Base-by-base conservation (phyloP, 2,329 filamentous ascomycete species). In the Aspergillaceae sp. region DNA sequence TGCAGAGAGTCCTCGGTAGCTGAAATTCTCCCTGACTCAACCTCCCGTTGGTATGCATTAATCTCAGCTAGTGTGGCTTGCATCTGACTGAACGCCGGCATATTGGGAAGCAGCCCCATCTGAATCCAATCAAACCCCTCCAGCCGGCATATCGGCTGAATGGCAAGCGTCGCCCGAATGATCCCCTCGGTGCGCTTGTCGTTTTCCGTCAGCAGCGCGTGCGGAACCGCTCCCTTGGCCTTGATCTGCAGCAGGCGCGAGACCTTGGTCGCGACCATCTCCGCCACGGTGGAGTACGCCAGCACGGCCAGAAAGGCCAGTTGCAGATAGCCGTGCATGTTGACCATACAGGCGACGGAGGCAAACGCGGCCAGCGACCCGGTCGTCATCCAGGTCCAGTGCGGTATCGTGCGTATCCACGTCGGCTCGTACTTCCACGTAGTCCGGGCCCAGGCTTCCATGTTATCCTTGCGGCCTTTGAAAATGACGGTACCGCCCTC, bases 331-430 rank as follows among this genome's bases (percentile, higher is more conserved):
- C 61, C 57, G 5, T 51, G 51, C 61, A 64, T 64, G 32, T 64
- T 64, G 11, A 64, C 61, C 61, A 63, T 64, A 44, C 60, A 64
- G 6, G 61, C 60, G n/a, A 63, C 53, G 1, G 60, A 63, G 3
- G 54, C 48, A 2, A 61, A 52, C 0, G 57, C 59, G 2, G 56
- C 55, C 19, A 62, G 27, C 2, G 59, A 56, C 2, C 61, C 61
- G 0, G 55, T 59, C 1, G 51, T 32, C 34, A 58, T 57, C 58
- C 59, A 64, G 5, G 55, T 48, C 59, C 58, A 63, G 47, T 64
- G 61, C 6, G 60, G 43, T n/a, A 26, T 38, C 10, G 56, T 50
- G 8, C 55, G 51, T 19, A 46, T 45, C 4, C 37, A 29, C 0
- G 33, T 49, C 1, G 46, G 45, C 6, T 57, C 54, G 45, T 59